These are phyloP conservation scores for Trypanosoma caninum DNA, from an alignment of 208 protist genomes.

Conservation along the genomic window DNA sequence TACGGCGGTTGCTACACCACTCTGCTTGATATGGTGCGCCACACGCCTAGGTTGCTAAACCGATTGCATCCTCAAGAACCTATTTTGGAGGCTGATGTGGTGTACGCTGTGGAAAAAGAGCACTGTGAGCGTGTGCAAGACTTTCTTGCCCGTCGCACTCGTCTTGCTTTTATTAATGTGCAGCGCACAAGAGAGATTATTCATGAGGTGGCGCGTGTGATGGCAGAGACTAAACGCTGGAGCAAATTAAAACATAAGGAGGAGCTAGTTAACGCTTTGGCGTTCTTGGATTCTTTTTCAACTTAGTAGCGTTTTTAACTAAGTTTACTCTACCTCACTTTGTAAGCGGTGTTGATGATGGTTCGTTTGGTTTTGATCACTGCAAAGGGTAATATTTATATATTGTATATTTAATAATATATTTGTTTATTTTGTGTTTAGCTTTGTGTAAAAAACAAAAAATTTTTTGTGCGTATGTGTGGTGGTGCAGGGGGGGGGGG, in stretches of 20 bases:
- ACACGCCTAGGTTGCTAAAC: slow-evolving; percentile 35
- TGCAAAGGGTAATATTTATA: slow-evolving; percentile 7
- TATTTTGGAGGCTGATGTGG: slow-evolving; percentile 87
- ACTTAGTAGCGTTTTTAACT: neutral
- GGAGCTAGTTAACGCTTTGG: slow-evolving; percentile 54
- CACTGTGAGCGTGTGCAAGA: slow-evolving; percentile 89
- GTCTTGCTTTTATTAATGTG: slow-evolving; percentile 87
- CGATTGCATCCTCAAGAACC: slow-evolving; percentile 53
- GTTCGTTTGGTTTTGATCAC: too few species aligned
- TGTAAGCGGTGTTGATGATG: too few species aligned
- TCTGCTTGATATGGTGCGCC: slow-evolving; percentile 33
- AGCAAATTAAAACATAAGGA: slow-evolving; percentile 29
- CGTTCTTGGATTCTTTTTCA: slow-evolving; percentile 45
- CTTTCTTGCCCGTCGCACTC: slow-evolving; percentile 90
- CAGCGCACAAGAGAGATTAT: slow-evolving; percentile 58
- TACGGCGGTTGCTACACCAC: slow-evolving; percentile 62
- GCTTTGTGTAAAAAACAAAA: neutral
- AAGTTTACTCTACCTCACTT: too few species aligned
- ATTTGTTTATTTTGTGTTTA: slow-evolving; percentile 1
- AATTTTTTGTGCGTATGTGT: neutral
- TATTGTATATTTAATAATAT: neutral
- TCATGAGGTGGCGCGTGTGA: slow-evolving; percentile 82
- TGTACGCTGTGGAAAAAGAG: slow-evolving; percentile 74
- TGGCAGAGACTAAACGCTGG: slow-evolving; percentile 85
- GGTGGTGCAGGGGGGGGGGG: too few species aligned